Conservation (phyloP, 257 asterid species). For the Solanum tarapatanum region DNA sequence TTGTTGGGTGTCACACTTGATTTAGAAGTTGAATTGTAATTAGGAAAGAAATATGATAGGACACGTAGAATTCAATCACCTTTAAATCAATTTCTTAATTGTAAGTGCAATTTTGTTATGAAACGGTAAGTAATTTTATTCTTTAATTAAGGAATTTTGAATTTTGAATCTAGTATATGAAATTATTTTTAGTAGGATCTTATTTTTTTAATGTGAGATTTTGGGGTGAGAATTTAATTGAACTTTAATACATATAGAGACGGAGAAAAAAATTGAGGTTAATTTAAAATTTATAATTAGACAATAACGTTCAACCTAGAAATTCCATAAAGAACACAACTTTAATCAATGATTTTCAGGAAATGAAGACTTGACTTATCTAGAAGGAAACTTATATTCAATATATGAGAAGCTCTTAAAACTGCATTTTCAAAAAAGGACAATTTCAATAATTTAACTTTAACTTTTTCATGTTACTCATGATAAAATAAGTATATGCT, state of each 20-base stretch:
- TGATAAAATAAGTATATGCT: background rate
- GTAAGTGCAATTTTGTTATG: background rate
- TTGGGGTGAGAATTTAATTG: background rate
- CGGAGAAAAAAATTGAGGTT: background rate
- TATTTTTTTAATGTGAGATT: background rate
- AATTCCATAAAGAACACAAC: background rate
- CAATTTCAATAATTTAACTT: background rate
- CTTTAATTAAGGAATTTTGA: background rate
- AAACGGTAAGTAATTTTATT: background rate
- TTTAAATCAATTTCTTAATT: background rate
- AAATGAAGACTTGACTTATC: background rate
- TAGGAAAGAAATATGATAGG: background rate
- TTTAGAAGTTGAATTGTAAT: background rate
- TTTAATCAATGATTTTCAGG: background rate
- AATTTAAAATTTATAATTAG: no score
- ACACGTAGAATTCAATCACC: background rate
- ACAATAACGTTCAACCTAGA: background rate
- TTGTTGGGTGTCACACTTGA: background rate
- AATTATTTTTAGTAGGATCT: background rate
- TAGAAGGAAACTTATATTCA: background rate
- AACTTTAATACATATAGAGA: background rate
- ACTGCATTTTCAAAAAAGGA: background rate
- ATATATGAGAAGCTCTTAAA: background rate
- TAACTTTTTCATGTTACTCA: no score
- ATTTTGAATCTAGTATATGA: background rate